Conservation (phyloP, 139 green algal species). For the Chlamydomonas sp. region DNA sequence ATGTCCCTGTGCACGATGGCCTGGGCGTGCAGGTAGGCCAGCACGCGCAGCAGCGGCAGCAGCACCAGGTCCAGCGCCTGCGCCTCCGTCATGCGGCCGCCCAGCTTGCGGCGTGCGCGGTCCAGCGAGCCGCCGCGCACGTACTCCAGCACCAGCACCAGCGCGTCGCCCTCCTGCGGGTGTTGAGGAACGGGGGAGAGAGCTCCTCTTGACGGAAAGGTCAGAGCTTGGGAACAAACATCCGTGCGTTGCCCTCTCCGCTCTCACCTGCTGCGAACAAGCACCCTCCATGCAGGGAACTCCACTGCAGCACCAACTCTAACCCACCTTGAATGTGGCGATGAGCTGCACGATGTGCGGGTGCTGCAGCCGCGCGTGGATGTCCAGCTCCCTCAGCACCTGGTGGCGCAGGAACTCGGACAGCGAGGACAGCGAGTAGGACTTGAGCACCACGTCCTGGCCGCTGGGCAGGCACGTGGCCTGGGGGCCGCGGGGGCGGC, state of each 20-base stretch:
- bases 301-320: neutral
- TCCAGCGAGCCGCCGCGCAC: conserved; percentile 45
- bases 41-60: conserved; percentile 45
- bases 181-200: neutral
- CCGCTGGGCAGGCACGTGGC: conserved; percentile 4
- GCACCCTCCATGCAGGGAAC: neutral
- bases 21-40: conserved; percentile 52
- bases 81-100: conserved; percentile 45
- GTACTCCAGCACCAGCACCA: conserved; percentile 54
- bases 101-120: conserved; percentile 37
- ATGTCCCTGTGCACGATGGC: conserved; percentile 55
- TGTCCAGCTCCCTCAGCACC: conserved; percentile 48
- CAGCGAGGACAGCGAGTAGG: conserved; percentile 41
- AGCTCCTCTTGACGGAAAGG: neutral
- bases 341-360: conserved; percentile 49
- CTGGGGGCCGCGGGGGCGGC: neutral
- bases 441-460: conserved; percentile 45
- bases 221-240: neutral
- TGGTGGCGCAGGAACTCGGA: conserved; percentile 45
- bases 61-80: conserved; percentile 48
- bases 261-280: neutral
- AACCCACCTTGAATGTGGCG: conserved; percentile 41
- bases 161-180: conserved; percentile 36
- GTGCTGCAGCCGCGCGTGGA: conserved; percentile 54
- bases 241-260: neutral